A percentile compares a stretch with the other conserved stretches of the same genome.
phyloP scores from a whole-genome alignment of 768 basidiomycete species.

The Hortiboletus campestris region DNA sequence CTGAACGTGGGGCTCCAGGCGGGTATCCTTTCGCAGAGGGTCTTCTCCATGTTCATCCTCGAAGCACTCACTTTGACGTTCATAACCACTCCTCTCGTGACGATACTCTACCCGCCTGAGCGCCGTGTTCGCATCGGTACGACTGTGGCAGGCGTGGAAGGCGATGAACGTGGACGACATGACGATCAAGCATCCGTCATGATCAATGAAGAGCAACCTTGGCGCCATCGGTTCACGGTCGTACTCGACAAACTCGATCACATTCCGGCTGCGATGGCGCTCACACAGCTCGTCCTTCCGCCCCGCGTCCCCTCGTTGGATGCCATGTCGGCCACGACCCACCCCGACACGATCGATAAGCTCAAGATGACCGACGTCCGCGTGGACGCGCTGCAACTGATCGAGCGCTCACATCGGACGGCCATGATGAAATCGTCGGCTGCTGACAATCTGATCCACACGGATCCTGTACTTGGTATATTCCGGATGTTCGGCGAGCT shows the following conservation, averaged over 20 bases:
- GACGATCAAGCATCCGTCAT: constrained; percentile 6
- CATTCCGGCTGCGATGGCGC: constrained; percentile 83
- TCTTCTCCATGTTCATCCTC: constrained; percentile 96
- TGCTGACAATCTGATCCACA: constrained; percentile 63
- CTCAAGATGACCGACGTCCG: constrained; percentile 33
- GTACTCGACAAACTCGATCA: constrained; percentile 91
- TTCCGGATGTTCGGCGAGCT: constrained; percentile 77
- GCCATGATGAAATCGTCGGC: constrained; percentile 65
- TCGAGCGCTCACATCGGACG: constrained; percentile 73
- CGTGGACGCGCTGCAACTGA: constrained; percentile 80
- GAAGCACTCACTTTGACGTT: constrained; percentile 81
- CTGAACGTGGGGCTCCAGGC: constrained; percentile 90
- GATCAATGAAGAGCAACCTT: constrained; percentile 20
- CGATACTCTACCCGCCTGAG: constrained; percentile 63
- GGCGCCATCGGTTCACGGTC: constrained; percentile 70
- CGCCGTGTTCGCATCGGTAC: constrained; percentile 46
- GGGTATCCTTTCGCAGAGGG: constrained; percentile 67
- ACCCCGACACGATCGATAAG: not conserved
- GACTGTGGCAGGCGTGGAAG: constrained; percentile 14
- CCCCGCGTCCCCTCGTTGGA: constrained; percentile 13
- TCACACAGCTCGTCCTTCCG: constrained; percentile 76
- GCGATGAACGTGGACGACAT: constrained; percentile 32
- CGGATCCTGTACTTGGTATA: constrained; percentile 70
- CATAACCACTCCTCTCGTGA: constrained; percentile 79
- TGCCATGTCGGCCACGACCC: constrained; percentile 12